Base-by-base conservation (phyloP, 2,329 filamentous ascomycete species). In the Setomelanomma holmii region DNA sequence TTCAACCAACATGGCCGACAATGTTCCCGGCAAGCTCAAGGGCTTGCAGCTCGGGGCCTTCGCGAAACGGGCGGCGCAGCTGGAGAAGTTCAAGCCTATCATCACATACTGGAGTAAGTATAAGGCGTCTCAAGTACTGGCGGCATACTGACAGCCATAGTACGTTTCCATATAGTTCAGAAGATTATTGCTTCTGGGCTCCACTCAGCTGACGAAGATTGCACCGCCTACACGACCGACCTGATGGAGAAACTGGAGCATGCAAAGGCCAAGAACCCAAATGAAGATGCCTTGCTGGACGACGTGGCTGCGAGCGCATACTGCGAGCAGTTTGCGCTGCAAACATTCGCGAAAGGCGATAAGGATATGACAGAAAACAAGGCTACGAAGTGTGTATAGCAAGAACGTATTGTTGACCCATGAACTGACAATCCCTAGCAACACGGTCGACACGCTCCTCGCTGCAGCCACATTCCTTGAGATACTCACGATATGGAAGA, bases 381-480 rank as follows among this genome's bases (percentile, higher is more conserved):
- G 70, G 92, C 91, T 55, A 93, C 91, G 35, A 88, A 86, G 89
- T 91, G 76, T 41, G 56, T 42, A 34, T 3, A 14, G 5, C n/a
- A n/a, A n/a, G n/a, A n/a, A n/a, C n/a, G n/a, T n/a, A n/a, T n/a
- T n/a, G n/a, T n/a, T n/a, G n/a, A n/a, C n/a, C n/a, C n/a, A n/a
- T n/a, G n/a, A n/a, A 40, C 60, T 61, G 49, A 60, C 30, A 16
- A 12, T 4, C 3, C 19, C 44, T 43, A 93, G 90, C 65, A 90
- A 96, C 82, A 99, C 95, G 0, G 92, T 91, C 53, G 91, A 96
- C 70, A 98, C 93, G 0, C 96, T 98, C 63, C 89, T 93, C 69
- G 95, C 96, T 1, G 91, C 95, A 0, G 88, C 91, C 0, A 96
- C 92, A 0, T 98, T 99, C 74, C 87, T 98, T 67, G 91, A 97